Conservation (phyloP, 441 rosid genomes). For the Pelargonium myrrhifolium region DNA sequence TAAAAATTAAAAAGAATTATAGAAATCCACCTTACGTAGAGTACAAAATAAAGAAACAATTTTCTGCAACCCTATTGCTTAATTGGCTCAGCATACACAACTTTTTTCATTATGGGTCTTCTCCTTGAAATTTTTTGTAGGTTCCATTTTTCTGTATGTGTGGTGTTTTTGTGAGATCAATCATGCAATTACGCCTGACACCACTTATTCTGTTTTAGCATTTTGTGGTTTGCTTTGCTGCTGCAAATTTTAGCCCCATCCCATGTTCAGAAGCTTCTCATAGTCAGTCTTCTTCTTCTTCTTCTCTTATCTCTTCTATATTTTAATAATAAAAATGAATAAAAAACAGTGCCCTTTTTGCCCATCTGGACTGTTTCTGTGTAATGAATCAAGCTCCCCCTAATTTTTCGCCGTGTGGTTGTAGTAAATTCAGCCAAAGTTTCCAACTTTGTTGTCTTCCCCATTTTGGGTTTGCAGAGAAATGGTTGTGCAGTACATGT, state of each 20-base stretch:
- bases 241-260: background rate
- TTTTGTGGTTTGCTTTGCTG: background rate
- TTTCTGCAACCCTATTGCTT: too few species aligned
- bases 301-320: background rate
- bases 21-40: too few species aligned
- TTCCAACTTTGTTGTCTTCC: background rate
- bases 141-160: constrained; percentile 6
- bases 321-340: too few species aligned
- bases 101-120: too few species aligned
- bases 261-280: background rate
- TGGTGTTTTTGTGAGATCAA: constrained; percentile 23
- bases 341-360: background rate
- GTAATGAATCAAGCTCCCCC: constrained; percentile 14
- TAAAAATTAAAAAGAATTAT: too few species aligned
- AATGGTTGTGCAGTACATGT: constrained; percentile 1
- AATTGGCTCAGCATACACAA: too few species aligned
- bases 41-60: too few species aligned
- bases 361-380: background rate
- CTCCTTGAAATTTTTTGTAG: constrained; percentile 13
- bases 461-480: constrained; percentile 19
- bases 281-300: background rate
- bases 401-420: constrained; percentile 12
- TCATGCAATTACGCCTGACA: too few species aligned
- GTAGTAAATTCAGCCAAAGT: background rate
- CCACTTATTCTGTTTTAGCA: background rate